Evolutionary conservation across 148 eudicot species (phyloP), one percentile per base, ranked within the genome.

Genomic region (Camellia sinensis): DNA sequence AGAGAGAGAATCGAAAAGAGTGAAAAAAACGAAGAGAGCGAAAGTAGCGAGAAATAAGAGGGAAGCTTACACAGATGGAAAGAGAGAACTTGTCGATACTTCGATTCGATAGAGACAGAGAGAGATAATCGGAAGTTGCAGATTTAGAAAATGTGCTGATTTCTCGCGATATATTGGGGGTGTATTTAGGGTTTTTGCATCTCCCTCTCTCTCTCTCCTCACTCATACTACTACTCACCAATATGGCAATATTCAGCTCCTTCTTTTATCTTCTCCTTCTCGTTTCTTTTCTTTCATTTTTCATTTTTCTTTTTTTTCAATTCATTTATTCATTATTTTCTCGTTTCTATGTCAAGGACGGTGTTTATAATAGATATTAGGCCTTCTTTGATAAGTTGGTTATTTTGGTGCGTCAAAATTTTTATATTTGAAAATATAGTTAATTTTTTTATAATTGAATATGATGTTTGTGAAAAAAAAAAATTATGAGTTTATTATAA

Each of bases 161-260:
- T 84, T 84, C 75, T 80, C 86, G 83, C 86, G 81, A 81, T 71
- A 84, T 77, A 77, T 84, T 77, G 80, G 17, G 68, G 11, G 19
- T 29, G 37, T 29, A 29, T 29, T 69, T 74, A 67, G 82, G 81
- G 85, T 66, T 60, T 63, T 59, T 1, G 43, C 22, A 18, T 19
- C 41, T 71, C 62, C 5, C 61, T 11, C 37, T 50, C 54, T 18
- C 18, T 67, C 17, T 41, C 17, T 67, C 48, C n/a, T 13, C 76
- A 29, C 40, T 73, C 44, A 6, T 13, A 22, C 48, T 29, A 29
- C 37, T 29, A 29, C 37, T 29, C 37, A 29, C 1, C 37, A 29
- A 29, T 29, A 29, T 29, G 37, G 37, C 37, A 29, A 29, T 29
- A 29, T 29, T 56, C 45, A 11, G 41, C 41, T 48, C 17, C 22